Evolutionary conservation across 2,329 filamentous ascomycete species (phyloP), one percentile per base, ranked within the genome.

Genomic region (Dryadomyces quercivorus): DNA sequence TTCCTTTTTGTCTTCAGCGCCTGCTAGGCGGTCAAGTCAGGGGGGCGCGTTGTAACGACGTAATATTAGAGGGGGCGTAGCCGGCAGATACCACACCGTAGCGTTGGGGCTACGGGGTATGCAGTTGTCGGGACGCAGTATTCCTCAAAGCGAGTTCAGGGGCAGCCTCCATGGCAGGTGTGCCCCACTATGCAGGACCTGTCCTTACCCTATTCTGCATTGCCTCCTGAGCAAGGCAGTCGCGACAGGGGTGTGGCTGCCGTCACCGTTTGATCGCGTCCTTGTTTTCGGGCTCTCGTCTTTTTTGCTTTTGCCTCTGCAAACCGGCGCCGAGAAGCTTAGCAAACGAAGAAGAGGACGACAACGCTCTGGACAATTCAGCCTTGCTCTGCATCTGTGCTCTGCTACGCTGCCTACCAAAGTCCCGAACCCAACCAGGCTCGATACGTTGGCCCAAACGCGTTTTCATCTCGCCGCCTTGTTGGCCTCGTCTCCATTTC

Each of bases 231-330:
- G 59, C 57, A 63, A 59, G 58, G 53, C 50, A 53, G 57, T 53
- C 60, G 60, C 60, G 60, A 61, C 61, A 61, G 47, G 54, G 53
- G 52, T 13, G 22, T 54, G 60, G 26, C 7, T n/a, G 20, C 15
- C 10, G 58, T 55, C 59, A 21, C 48, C 54, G 57, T 55, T 55
- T 56, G 59, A 61, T 61, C 61, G 61, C 60, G 61, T 62, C 59
- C 36, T 20, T 34, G 13, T 40, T 40, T 50, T 43, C 13, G 13
- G 42, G 13, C 26, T 31, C 38, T 36, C 22, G 9, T 46, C n/a
- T n/a, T n/a, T n/a, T n/a, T 15, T 31, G 8, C 8, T 20, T 51
- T 13, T 13, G 18, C 16, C 13, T 31, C 20, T 44, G 48, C 18
- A 48, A 40, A 31, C 36, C 36, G 16, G 36, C 48, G 22, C 18